Base-by-base conservation (phyloP, 2,329 filamentous ascomycete genomes). In the Orbilia quercus region DNA sequence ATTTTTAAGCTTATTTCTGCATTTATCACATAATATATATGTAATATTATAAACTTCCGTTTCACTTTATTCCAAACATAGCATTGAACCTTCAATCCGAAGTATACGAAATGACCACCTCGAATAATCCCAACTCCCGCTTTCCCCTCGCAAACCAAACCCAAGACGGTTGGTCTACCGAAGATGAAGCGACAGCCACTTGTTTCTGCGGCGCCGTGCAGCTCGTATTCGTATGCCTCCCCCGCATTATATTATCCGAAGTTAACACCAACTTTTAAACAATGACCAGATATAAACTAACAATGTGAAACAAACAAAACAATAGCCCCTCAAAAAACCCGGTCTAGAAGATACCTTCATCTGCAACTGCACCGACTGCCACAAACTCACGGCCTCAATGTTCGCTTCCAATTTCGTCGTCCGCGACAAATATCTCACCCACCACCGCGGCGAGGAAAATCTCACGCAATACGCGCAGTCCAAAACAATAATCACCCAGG, bases 281-380 rank as follows among this genome's bases (percentile, higher is more conserved):
- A n/a, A n/a, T n/a, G n/a, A n/a, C n/a, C n/a, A n/a, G n/a, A n/a
- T n/a, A 6, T 14, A 40, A 5, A 9, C 51, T 50, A 31, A 31
- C 28, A 31, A 20, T 34, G 14, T 58, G 48, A 16, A 44, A 53
- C 4, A 31, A 31, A 5, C n/a, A 40, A 40, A n/a, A n/a, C n/a
- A n/a, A 25, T 50, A 85, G 83, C 83, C 85, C 1, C 83, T 80
- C 16, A 75, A 83, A 71, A 82, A 79, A 0, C 81, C 82, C 0
- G 83, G 82, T 7, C 78, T 88, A 0, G 73, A 84, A 16, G 79
- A 80, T 70, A 83, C 81, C 3, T 88, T 88, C 76, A 76, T 88
- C 75, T 89, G 86, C 80, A 82, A 89, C 80, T 89, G 87, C 78
- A 78, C 80, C 34, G 86, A 89, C 79, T 89, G 86, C 79, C 85